Evolutionary conservation across 2,329 filamentous ascomycete species (phyloP).

Genomic region (Neonectria sp.): DNA sequence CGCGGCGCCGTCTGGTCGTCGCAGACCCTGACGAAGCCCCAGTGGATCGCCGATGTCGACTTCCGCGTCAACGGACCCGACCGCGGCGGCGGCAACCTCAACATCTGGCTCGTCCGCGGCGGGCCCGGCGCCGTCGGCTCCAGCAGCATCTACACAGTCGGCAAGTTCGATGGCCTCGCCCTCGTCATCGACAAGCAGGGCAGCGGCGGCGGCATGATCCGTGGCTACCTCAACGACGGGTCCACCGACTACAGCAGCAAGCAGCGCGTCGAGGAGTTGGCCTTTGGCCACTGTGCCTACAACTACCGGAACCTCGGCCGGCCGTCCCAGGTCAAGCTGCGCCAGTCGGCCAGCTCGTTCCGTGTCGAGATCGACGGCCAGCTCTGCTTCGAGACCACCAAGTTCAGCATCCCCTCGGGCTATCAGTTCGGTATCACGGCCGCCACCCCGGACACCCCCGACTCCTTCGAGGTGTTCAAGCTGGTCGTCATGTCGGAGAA

Average conservation of each 20-base stretch:
- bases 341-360: conserved; percentile 75
- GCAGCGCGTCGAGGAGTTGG: conserved; percentile 83
- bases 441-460: conserved; percentile 89
- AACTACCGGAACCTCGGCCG: conserved; percentile 92
- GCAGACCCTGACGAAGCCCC: conserved; percentile 69
- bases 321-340: conserved; percentile 83
- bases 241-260: conserved; percentile 83
- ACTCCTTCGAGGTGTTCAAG: conserved; percentile 95
- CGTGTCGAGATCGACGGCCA: conserved; percentile 85
- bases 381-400: conserved; percentile 86
- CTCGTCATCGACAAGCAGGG: conserved; percentile 89
- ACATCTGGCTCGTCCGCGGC: conserved; percentile 90
- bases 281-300: conserved; percentile 95
- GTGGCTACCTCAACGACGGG: conserved; percentile 96
- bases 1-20: conserved; percentile 88
- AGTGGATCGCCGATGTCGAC: conserved; percentile 88
- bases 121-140: conserved; percentile 76
- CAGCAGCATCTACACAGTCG: conserved; percentile 86
- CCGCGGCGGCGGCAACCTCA: conserved; percentile 88
- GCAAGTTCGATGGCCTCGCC: conserved; percentile 90
- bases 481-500: conserved; percentile 79
- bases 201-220: conserved; percentile 82
- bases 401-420: conserved; percentile 82
- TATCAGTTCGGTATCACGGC: conserved; percentile 92
- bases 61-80: conserved; percentile 92